phyloP scores from a whole-genome alignment of 169 alveolate species.

The Plasmodium vinckei region DNA sequence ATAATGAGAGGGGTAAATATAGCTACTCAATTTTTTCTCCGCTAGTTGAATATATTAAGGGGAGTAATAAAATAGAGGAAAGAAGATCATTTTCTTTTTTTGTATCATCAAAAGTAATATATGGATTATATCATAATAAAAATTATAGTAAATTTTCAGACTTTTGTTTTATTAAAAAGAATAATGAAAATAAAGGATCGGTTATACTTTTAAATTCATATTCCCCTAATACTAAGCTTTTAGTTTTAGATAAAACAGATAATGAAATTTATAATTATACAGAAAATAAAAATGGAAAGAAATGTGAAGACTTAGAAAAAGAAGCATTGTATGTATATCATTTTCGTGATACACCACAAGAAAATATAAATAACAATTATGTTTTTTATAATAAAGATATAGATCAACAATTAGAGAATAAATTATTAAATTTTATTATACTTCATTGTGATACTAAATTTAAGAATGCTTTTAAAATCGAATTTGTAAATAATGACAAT shows the following conservation, averaged over 20 bases:
- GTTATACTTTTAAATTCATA: constrained; percentile 9
- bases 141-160: constrained; percentile 18
- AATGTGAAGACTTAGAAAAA: constrained; percentile 45
- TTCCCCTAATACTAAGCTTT: constrained; percentile 34
- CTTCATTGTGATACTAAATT: constrained; percentile 29
- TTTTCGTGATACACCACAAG: constrained; percentile 10
- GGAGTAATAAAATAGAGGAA: no score
- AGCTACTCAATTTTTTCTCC: no score
- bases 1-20: no score
- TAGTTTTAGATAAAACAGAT: constrained; percentile 37
- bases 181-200: constrained; percentile 20
- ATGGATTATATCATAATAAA: constrained; percentile 47
- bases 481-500: constrained; percentile 27
- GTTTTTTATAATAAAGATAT: constrained; percentile 38
- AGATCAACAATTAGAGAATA: background rate
- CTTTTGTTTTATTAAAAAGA: constrained; percentile 25
- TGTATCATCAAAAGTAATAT: constrained; percentile 56
- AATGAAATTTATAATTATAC: constrained; percentile 44
- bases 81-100: background rate
- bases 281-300: constrained; percentile 34
- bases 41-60: no score
- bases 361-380: constrained; percentile 4
- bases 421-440: constrained; percentile 25
- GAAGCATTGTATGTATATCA: constrained; percentile 35
- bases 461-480: constrained; percentile 68